phyloP scores from a whole-genome alignment of 2,329 filamentous ascomycete species.

The Cylindrodendrum hubeiense region DNA sequence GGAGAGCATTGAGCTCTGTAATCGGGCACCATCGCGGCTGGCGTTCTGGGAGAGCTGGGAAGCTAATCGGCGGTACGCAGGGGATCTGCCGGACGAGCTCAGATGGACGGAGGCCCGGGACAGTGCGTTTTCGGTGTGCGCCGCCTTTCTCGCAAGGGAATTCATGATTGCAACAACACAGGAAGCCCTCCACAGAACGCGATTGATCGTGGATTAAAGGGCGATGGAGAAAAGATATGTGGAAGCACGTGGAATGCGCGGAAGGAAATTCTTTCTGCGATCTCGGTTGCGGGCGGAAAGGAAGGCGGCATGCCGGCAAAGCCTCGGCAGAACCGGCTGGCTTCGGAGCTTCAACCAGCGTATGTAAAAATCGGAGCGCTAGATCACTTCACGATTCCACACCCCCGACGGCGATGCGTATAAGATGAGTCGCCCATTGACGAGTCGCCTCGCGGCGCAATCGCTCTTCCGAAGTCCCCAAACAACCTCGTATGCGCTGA shows the following conservation, averaged over 20 bases:
- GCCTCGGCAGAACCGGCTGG: conserved; percentile 43
- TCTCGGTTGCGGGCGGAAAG: conserved; percentile 51
- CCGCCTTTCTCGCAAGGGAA: conserved; percentile 58
- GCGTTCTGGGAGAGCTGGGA: conserved; percentile 49
- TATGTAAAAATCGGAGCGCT: conserved; percentile 43
- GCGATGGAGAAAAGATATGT: conserved; percentile 42
- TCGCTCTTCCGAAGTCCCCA: conserved; percentile 47
- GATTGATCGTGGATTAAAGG: conserved; percentile 42
- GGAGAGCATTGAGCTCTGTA: conserved; percentile 43
- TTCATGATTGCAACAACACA: conserved; percentile 56
- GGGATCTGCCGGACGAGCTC: conserved; percentile 57
- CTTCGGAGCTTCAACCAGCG: conserved; percentile 9
- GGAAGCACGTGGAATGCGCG: conserved; percentile 46
- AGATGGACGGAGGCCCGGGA: conserved; percentile 55
- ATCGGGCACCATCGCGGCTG: conserved; percentile 42
- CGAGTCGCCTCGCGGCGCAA: conserved; percentile 58
- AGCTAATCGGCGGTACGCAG: conserved; percentile 62
- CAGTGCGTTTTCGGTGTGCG: conserved; percentile 56
- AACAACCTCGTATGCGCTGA: conserved; percentile 30
- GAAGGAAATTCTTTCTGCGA: conserved; percentile 55
- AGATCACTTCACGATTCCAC: conserved; percentile 30
- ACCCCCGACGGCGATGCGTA: conserved; percentile 43
- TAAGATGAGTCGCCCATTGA: conserved; percentile 59
- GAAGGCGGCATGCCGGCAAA: conserved; percentile 52
- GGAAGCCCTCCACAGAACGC: conserved; percentile 44